phyloP scores from a whole-genome alignment of 2,329 filamentous ascomycete species.

The Botrytis sinoallii region DNA sequence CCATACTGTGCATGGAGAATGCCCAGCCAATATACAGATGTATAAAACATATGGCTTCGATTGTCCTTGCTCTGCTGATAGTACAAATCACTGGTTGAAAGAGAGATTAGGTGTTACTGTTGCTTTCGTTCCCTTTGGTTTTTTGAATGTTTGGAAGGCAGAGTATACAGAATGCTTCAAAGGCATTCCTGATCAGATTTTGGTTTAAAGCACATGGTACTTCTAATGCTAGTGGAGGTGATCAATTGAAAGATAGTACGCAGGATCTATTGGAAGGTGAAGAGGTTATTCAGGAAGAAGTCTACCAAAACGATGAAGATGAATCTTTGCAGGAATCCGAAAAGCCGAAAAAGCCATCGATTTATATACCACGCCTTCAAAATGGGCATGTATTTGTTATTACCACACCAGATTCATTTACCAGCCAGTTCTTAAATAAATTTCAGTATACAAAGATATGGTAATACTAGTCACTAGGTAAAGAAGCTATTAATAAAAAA shows the following conservation, averaged over 20 bases:
- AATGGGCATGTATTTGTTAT: not conserved
- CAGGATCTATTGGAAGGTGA: not conserved
- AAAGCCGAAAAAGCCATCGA: not conserved
- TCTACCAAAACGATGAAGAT: not conserved
- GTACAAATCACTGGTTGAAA: not conserved
- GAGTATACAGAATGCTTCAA: not conserved
- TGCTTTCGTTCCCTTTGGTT: not conserved
- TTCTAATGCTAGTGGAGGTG: not conserved
- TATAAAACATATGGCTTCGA: slow-evolving; percentile 1
- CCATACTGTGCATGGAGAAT: not conserved
- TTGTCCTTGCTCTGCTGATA: not conserved
- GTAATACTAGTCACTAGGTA: not conserved
- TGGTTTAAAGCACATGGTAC: slow-evolving; percentile 6
- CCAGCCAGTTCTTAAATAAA: not conserved
- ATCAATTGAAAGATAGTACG: not conserved
- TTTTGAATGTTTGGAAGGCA: not conserved
- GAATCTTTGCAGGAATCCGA: not conserved
- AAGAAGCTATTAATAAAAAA: not conserved
- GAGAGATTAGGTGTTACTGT: not conserved
- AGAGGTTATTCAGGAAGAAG: not conserved
- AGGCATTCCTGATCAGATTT: not conserved
- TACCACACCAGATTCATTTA: not conserved
- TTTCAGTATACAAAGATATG: not conserved
- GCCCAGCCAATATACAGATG: not conserved
- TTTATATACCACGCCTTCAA: not conserved